A percentile compares a stretch with the other conserved stretches of the same genome.
Conservation (phyloP, 2,329 filamentous ascomycete species). For the Thielaviopsis musarum region DNA sequence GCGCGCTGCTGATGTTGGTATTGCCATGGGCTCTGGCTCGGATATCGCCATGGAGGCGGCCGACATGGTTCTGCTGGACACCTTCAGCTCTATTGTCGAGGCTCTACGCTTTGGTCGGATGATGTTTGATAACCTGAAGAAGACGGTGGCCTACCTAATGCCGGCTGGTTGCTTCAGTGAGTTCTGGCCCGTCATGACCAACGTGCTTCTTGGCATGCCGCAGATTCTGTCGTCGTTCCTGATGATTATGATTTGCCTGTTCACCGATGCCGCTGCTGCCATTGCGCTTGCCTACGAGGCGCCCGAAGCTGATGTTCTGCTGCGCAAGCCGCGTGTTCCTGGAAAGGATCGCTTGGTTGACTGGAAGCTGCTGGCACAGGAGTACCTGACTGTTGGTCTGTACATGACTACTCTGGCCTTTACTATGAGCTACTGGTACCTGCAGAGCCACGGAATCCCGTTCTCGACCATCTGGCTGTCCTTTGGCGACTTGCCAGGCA, state of each 20-base stretch:
- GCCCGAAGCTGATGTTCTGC: constrained; percentile 58
- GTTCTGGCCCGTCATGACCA: constrained; percentile 97
- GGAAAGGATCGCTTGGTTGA: constrained; percentile 58
- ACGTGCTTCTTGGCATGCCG: constrained; percentile 93
- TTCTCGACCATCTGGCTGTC: constrained; percentile 83
- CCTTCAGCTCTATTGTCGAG: constrained; percentile 97
- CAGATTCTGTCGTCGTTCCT: constrained; percentile 95
- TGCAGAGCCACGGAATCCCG: constrained; percentile 82
- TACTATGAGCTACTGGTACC: constrained; percentile 87
- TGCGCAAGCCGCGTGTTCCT: constrained; percentile 49
- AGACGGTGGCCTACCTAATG: constrained; percentile 98
- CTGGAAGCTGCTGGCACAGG: constrained; percentile 53
- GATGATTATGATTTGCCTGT: constrained; percentile 95
- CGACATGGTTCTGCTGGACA: constrained; percentile 96
- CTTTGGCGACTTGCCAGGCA: constrained; percentile 84
- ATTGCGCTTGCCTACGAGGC: constrained; percentile 61
- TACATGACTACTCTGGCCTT: constrained; percentile 94
- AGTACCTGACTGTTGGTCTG: constrained; percentile 49
- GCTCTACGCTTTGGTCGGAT: constrained; percentile 93
- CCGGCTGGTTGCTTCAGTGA: constrained; percentile 92
- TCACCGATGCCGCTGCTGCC: constrained; percentile 64
- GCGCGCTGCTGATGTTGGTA: constrained; percentile 97
- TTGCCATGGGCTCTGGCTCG: constrained; percentile 96
- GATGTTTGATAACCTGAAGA: constrained; percentile 99
- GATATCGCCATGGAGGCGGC: constrained; percentile 93